phyloP scores from a whole-genome alignment of 148 eudicot species.

The Amaranthus palmeri region DNA sequence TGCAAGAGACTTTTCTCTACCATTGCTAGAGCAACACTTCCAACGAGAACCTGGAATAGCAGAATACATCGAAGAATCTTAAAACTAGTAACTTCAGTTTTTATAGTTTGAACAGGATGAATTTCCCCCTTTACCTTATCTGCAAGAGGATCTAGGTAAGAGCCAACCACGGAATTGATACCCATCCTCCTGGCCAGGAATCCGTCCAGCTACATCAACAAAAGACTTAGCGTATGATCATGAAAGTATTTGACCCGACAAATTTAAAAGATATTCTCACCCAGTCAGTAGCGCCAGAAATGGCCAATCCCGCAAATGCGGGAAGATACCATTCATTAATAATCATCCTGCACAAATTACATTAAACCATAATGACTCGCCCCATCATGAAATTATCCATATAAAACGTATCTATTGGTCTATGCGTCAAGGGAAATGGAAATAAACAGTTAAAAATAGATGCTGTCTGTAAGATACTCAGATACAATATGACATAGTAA shows the following conservation, averaged over 20 bases:
- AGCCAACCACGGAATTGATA: slow-evolving; percentile 88
- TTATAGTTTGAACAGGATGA: neutral
- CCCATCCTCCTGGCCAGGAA: slow-evolving; percentile 90
- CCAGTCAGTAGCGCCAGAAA: slow-evolving; percentile 97
- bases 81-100: neutral
- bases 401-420: no score
- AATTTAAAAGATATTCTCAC: slow-evolving; percentile 36
- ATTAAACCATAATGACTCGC: neutral
- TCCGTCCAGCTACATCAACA: slow-evolving; percentile 80
- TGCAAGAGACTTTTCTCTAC: slow-evolving; percentile 81
- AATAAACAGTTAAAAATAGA: neutral
- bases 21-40: slow-evolving; percentile 94
- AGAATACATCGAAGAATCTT: neutral
- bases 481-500: neutral
- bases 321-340: slow-evolving; percentile 85
- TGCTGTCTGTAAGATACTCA: neutral
- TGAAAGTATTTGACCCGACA: neutral
- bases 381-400: neutral
- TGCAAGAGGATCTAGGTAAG: slow-evolving; percentile 99
- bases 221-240: slow-evolving; percentile 8
- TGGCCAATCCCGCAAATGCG: slow-evolving; percentile 76
- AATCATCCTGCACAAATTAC: slow-evolving; percentile 76
- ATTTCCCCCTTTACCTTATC: slow-evolving; percentile 62
- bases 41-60: slow-evolving; percentile 71
- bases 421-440: neutral